Conservation (phyloP, 768 basidiomycete genomes). For the Termitomyces sp. region DNA sequence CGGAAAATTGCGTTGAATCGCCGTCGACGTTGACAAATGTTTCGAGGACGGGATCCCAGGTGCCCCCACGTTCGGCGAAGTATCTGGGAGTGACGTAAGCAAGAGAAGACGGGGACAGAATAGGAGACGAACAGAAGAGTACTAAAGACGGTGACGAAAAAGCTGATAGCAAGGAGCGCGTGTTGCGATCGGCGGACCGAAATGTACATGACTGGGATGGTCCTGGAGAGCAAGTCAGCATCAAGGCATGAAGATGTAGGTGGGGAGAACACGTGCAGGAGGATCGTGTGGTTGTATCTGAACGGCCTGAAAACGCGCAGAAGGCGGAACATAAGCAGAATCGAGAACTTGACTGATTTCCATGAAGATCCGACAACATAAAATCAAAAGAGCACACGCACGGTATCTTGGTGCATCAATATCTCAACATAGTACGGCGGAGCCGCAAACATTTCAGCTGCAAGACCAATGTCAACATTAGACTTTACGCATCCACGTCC, state of each 20-base stretch:
- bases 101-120: not conserved
- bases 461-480: slow-evolving; percentile 4
- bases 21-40: slow-evolving; percentile 85
- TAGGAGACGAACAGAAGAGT: slow-evolving; percentile 59
- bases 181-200: slow-evolving; percentile 82
- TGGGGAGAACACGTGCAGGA: slow-evolving; percentile 48
- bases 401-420: slow-evolving; percentile 78
- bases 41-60: slow-evolving; percentile 78
- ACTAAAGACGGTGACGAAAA: slow-evolving; percentile 87
- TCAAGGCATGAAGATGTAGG: not conserved
- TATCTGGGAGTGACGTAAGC: slow-evolving; percentile 40
- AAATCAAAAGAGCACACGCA: slow-evolving; percentile 26
- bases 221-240: slow-evolving; percentile 34
- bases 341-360: slow-evolving; percentile 73
- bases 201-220: slow-evolving; percentile 91
- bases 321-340: slow-evolving; percentile 84
- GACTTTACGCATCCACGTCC: slow-evolving; percentile 41
- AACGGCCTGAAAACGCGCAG: slow-evolving; percentile 88
- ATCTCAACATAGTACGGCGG: slow-evolving; percentile 88
- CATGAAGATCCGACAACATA: not conserved
- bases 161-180: slow-evolving; percentile 79
- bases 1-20: slow-evolving; percentile 74
- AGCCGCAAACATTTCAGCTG: slow-evolving; percentile 78
- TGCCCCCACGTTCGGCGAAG: slow-evolving; percentile 86
- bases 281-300: slow-evolving; percentile 74